A percentile compares a stretch with the other conserved stretches of the same genome.
These are phyloP conservation scores for Annulohypoxylon stygium DNA, from an alignment of 495 filamentous ascomycete genomes.

Conservation along the genomic window DNA sequence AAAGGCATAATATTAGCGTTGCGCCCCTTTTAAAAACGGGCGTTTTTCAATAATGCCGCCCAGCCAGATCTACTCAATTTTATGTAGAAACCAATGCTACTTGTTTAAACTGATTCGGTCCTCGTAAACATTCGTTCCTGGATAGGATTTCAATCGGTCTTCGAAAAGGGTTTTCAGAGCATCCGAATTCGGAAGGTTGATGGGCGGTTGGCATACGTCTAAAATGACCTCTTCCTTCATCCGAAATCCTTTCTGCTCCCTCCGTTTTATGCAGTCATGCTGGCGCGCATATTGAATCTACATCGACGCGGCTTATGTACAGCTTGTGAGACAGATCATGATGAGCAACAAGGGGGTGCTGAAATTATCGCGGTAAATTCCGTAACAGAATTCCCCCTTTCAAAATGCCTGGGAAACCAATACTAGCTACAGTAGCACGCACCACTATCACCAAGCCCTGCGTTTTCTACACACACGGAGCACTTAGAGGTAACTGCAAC, in stretches of 20 bases:
- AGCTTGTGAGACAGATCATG: conserved; percentile 32
- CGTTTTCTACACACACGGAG: conserved; percentile 8
- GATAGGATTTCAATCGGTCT: conserved; percentile 81
- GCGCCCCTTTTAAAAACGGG: conserved; percentile 2
- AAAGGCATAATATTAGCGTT: conserved; percentile 3
- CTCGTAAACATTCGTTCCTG: conserved; percentile 68
- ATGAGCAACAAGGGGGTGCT: conserved; percentile 27
- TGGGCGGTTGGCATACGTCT: conserved; percentile 8
- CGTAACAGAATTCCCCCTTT: conserved; percentile 29
- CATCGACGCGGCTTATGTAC: conserved; percentile 17
- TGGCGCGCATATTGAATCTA: conserved; percentile 30
- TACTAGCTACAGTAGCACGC: conserved; percentile 23
- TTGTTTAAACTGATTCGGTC: conserved; percentile 13
- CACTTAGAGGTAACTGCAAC: conserved; percentile 36
- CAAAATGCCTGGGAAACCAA: conserved; percentile 6
- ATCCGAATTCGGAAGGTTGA: conserved; percentile 42
- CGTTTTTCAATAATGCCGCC: conserved; percentile 5
- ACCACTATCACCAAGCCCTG: conserved; percentile 19
- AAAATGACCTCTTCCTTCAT: conserved; percentile 30
- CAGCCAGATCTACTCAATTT: not conserved
- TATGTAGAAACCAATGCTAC: not conserved
- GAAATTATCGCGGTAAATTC: conserved; percentile 34
- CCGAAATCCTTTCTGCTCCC: conserved; percentile 30
- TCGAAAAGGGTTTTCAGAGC: conserved; percentile 64
- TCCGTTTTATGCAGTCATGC: conserved; percentile 40